phyloP scores from a whole-genome alignment of 108 stramenopile genomes.

The Stephanodiscus triporus region DNA sequence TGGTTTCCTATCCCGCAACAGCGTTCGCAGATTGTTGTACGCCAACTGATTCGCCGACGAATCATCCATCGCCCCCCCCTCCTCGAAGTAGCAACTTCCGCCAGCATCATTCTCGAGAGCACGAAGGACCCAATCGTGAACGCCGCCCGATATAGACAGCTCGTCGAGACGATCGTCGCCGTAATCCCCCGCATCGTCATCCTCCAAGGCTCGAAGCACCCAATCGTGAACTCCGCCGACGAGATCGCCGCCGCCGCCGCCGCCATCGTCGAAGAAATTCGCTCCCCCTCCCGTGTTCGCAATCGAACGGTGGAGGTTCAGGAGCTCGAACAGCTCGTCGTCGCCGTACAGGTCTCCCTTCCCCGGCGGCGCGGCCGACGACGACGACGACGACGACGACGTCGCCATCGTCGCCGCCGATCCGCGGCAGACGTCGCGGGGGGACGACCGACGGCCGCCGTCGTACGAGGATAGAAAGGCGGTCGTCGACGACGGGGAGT shows the following conservation, averaged over 20 bases:
- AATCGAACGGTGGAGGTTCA: slow-evolving; percentile 61
- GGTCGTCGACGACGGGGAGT: too few species aligned
- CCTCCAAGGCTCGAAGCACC: neutral
- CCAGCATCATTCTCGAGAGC: neutral
- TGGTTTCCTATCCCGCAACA: slow-evolving; percentile 33
- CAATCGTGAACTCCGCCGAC: slow-evolving; percentile 10
- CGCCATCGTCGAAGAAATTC: neutral
- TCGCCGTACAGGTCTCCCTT: slow-evolving; percentile 72
- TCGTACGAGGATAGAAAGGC: too few species aligned
- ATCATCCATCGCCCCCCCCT: neutral
- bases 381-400: neutral
- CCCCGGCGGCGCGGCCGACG: slow-evolving; percentile 27
- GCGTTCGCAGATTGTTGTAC: slow-evolving; percentile 23
- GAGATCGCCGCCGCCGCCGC: neutral
- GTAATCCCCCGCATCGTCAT: neutral
- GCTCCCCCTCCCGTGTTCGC: slow-evolving; percentile 10
- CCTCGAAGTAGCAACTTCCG: neutral
- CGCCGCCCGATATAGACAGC: slow-evolving; percentile 22
- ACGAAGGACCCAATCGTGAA: slow-evolving; percentile 67
- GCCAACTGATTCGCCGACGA: slow-evolving; percentile 22
- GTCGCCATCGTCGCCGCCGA: neutral
- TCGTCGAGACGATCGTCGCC: slow-evolving; percentile 4
- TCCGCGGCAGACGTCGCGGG: too few species aligned
- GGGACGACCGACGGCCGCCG: too few species aligned
- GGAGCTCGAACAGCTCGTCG: slow-evolving; percentile 67